Percentiles rank a stretch among this genome's conserved stretches.
Conservation (phyloP, 441 rosid species). For the Manihot esculenta region DNA sequence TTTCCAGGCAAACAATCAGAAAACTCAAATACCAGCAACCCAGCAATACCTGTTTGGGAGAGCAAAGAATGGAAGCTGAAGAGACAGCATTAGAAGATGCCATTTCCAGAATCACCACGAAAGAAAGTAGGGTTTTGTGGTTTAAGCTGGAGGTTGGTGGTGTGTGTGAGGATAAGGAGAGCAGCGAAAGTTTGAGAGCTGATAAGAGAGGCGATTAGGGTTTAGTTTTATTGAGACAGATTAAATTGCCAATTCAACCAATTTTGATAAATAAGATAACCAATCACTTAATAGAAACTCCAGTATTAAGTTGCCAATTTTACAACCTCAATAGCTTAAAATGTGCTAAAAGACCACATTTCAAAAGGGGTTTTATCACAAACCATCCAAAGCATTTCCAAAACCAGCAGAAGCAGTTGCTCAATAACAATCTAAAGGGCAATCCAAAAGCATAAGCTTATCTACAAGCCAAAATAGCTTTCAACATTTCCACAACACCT, state of each 20-base stretch:
- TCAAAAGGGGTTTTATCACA: background rate
- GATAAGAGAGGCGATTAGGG: constrained; percentile 29
- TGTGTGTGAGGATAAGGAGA: constrained; percentile 44
- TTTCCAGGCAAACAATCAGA: background rate
- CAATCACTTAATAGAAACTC: background rate
- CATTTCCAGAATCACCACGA: constrained; percentile 32
- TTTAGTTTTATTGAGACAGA: constrained; percentile 29
- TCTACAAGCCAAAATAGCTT: too few relatives aligned
- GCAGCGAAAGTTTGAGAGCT: too few relatives aligned
- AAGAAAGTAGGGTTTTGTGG: background rate
- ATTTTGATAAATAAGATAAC: constrained; percentile 17
- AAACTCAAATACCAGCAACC: background rate
- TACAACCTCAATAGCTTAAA: background rate
- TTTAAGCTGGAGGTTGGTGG: background rate
- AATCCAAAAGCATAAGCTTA: too few relatives aligned
- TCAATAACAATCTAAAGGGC: too few relatives aligned
- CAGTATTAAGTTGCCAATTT: background rate
- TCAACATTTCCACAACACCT: too few relatives aligned
- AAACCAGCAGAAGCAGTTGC: too few relatives aligned
- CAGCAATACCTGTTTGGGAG: constrained; percentile 64
- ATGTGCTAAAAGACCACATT: background rate
- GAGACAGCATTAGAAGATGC: constrained; percentile 79
- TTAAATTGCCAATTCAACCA: too few relatives aligned
- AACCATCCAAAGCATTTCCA: background rate
- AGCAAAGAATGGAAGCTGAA: constrained; percentile 66